These are phyloP conservation scores for Nevesoporus exiguus DNA, from an alignment of 768 basidiomycete genomes.

Conservation along the genomic window DNA sequence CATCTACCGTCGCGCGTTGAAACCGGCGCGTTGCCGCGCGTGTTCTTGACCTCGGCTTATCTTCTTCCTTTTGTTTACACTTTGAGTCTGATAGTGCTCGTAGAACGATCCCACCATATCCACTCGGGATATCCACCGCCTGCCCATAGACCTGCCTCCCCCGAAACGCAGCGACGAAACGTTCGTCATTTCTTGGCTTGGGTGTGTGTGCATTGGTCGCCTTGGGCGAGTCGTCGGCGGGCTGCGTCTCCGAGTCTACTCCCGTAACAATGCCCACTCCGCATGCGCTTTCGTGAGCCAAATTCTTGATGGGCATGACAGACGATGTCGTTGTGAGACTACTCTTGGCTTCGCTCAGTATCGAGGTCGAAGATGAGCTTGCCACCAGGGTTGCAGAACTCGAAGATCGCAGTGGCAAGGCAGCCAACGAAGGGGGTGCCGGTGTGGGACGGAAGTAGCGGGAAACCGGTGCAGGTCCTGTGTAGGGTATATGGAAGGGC, in stretches of 20 bases:
- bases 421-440: slow-evolving; percentile 19
- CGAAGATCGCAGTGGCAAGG: slow-evolving; percentile 7
- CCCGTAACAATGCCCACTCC: background rate
- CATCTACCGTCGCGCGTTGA: slow-evolving; percentile 28
- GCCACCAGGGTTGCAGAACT: slow-evolving; percentile 14
- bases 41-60: slow-evolving; percentile 13
- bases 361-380: slow-evolving; percentile 7
- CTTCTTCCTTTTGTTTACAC: slow-evolving; percentile 14
- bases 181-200: background rate
- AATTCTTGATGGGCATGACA: slow-evolving; percentile 1
- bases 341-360: background rate
- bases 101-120: slow-evolving; percentile 67
- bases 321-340: slow-evolving; percentile 7
- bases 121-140: slow-evolving; percentile 55
- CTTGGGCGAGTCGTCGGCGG: background rate
- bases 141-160: slow-evolving; percentile 73
- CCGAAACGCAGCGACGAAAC: slow-evolving; percentile 63
- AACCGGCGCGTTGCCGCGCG: slow-evolving; percentile 10
- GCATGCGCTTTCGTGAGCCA: background rate
- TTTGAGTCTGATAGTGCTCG: slow-evolving; percentile 24
- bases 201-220: background rate
- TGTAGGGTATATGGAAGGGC: slow-evolving; percentile 76
- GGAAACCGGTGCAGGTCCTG: slow-evolving; percentile 68
- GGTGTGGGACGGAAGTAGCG: slow-evolving; percentile 64
- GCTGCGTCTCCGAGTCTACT: slow-evolving; percentile 14